phyloP scores from a whole-genome alignment of 2,329 filamentous ascomycete genomes.

The Calcarisporium arbuscula region DNA sequence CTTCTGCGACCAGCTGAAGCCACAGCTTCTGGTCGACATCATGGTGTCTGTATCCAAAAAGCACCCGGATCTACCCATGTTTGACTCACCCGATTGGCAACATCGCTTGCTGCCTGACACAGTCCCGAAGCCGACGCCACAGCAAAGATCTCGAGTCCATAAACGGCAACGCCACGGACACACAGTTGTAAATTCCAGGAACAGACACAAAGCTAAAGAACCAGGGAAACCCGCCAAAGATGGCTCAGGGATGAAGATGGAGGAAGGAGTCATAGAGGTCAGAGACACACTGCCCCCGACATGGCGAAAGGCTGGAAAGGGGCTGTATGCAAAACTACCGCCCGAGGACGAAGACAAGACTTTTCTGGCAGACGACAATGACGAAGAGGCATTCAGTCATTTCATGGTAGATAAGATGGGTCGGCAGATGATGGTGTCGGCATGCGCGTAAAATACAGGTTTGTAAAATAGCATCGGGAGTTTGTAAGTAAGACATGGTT shows the following conservation, averaged over 20 bases:
- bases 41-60: conserved; percentile 35
- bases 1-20: conserved; percentile 34
- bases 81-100: conserved; percentile 34
- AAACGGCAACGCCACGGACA: conserved; percentile 25
- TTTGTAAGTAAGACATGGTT: too few species aligned
- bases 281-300: conserved; percentile 29
- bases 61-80: conserved; percentile 36
- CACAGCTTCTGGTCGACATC: conserved; percentile 34
- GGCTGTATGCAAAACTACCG: conserved; percentile 31
- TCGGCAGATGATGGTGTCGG: conserved; percentile 27
- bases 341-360: conserved; percentile 31
- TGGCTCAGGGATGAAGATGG: conserved; percentile 17
- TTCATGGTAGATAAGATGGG: conserved; percentile 33
- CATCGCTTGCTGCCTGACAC: conserved; percentile 9
- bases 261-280: conserved; percentile 21
- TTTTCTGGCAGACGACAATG: conserved; percentile 31
- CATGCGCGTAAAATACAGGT: conserved; percentile 21
- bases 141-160: conserved; percentile 10
- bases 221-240: conserved; percentile 27
- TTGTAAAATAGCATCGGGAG: too few species aligned
- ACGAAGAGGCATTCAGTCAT: conserved; percentile 37
- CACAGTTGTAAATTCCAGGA: conserved; percentile 18
- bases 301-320: conserved; percentile 33
- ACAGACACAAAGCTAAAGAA: conserved; percentile 23
- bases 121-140: too few species aligned